Conservation (phyloP, 2,329 filamentous ascomycete species). For the Plectosphaerella cucumerina region DNA sequence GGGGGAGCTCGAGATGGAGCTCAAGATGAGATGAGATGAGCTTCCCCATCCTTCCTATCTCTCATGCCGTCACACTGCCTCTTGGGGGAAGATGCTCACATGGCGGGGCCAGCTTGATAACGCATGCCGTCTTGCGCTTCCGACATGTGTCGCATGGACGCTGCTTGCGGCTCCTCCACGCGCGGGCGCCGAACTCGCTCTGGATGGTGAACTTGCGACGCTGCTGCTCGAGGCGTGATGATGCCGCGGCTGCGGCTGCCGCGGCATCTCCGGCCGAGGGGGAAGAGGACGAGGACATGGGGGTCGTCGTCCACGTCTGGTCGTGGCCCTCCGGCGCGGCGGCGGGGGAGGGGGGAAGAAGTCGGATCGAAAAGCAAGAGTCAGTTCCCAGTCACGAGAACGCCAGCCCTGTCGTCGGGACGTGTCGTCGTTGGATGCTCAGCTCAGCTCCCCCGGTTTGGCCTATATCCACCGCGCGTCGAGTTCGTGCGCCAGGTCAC, state of each 20-base stretch:
- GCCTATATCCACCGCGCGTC: no score
- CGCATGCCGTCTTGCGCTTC: constrained; percentile 40
- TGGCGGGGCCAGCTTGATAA: constrained; percentile 37
- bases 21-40: no score
- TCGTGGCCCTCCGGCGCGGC: no score
- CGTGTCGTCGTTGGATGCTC: background rate
- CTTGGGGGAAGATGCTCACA: constrained; percentile 27
- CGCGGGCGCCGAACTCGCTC: constrained; percentile 35
- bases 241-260: constrained; percentile 3
- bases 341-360: no score
- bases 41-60: no score
- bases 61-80: no score
- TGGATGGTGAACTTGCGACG: constrained; percentile 35
- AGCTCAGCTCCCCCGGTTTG: no score
- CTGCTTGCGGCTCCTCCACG: constrained; percentile 39
- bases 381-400: no score
- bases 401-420: background rate
- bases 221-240: constrained; percentile 1
- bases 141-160: constrained; percentile 42
- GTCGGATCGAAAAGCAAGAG: no score
- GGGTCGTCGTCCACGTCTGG: background rate
- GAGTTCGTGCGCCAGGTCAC: no score
- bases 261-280: background rate
- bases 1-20: no score
- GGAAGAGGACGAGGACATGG: constrained; percentile 1